These are phyloP conservation scores for Brachypodium distachyon DNA, from an alignment of 202 grass and related monocot species.

Conservation along the genomic window DNA sequence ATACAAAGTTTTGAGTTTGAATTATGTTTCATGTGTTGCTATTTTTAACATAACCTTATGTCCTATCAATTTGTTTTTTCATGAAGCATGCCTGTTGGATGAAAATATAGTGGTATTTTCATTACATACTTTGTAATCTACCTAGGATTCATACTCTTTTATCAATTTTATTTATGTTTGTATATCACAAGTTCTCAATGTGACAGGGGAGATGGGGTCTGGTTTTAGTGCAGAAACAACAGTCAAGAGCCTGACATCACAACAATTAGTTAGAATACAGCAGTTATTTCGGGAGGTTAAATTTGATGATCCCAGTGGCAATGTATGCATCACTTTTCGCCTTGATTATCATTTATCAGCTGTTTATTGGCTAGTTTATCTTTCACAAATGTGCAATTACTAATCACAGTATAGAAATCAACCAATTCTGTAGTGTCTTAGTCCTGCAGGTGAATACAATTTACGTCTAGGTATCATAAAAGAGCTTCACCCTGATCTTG, in stretches of 20 bases:
- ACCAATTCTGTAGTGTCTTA: constrained; percentile 79
- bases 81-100: not conserved
- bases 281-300: constrained; percentile 95
- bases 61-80: not conserved
- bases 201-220: constrained; percentile 87
- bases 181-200: not conserved
- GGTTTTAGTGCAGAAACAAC: constrained; percentile 73
- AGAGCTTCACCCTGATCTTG: constrained; percentile 92
- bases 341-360: constrained; percentile 11
- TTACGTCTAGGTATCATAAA: constrained; percentile 95
- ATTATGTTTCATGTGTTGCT: not conserved
- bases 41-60: not conserved
- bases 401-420: constrained; percentile 22
- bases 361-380: constrained; percentile 7
- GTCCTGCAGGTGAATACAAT: constrained; percentile 98
- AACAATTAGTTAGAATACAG: constrained; percentile 91
- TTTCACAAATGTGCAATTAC: constrained; percentile 11
- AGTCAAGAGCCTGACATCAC: constrained; percentile 63
- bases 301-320: constrained; percentile 95
- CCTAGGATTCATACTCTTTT: not conserved
- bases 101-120: constrained; percentile 3
- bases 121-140: not conserved
- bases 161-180: constrained; percentile 9
- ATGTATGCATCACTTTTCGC: constrained; percentile 44
- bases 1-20: not conserved